These are phyloP conservation scores for Acacia acuminata DNA, from an alignment of 306 rosid genomes.

Conservation along the genomic window DNA sequence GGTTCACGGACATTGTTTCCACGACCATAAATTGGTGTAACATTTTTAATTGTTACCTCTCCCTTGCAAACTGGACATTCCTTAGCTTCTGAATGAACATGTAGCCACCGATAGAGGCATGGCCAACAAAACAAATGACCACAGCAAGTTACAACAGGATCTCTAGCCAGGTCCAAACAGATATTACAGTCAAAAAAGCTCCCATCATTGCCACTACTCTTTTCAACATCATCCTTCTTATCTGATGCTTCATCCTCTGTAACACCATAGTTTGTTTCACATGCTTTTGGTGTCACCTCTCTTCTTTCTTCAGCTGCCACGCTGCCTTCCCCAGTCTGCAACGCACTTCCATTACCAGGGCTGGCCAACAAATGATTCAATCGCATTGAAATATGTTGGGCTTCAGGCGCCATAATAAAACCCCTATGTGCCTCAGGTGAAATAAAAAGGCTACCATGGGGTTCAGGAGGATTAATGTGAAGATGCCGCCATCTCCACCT, in stretches of 20 bases:
- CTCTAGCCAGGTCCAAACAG: constrained; percentile 87
- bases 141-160: constrained; percentile 95
- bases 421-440: constrained; percentile 44
- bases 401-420: constrained; percentile 43
- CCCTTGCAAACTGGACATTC: constrained; percentile 99
- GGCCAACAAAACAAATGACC: constrained; percentile 98
- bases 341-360: constrained; percentile 54
- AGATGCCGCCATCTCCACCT: constrained; percentile 68
- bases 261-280: constrained; percentile 65
- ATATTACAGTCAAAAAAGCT: constrained; percentile 92
- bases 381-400: constrained; percentile 53
- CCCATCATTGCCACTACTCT: constrained; percentile 66
- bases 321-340: constrained; percentile 92
- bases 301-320: constrained; percentile 71
- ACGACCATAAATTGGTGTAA: constrained; percentile 93
- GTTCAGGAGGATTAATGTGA: constrained; percentile 20
- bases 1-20: constrained; percentile 48
- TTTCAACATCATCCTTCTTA: constrained; percentile 71
- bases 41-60: constrained; percentile 68
- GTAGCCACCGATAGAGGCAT: constrained; percentile 84
- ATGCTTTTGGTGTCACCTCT: constrained; percentile 58
- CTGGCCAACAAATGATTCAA: constrained; percentile 67
- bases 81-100: constrained; percentile 81
- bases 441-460: constrained; percentile 31
- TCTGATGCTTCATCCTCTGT: constrained; percentile 53